Conservation (phyloP, 768 basidiomycete species). For the Leccinum incarnatum region DNA sequence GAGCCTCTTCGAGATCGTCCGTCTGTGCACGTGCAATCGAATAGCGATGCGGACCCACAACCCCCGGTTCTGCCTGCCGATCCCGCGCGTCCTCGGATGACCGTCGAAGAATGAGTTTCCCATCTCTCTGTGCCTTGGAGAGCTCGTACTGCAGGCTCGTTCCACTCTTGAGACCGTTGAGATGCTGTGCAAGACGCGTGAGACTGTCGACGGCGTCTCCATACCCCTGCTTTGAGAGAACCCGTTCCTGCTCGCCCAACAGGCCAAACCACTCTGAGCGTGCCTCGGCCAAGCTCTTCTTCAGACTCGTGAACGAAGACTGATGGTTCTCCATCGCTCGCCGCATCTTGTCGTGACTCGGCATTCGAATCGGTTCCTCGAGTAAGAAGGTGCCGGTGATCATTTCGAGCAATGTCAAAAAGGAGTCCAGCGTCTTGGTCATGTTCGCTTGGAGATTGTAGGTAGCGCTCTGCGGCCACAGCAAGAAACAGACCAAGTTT, state of each 20-base stretch:
- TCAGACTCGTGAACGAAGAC: conserved; percentile 84
- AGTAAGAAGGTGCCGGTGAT: conserved; percentile 85
- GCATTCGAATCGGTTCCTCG: conserved; percentile 58
- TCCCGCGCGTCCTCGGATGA: conserved; percentile 11
- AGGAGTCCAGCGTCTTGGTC: conserved; percentile 82
- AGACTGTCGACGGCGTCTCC: conserved; percentile 85
- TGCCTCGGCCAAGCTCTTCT: conserved; percentile 83
- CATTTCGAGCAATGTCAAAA: conserved; percentile 79
- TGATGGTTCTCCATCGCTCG: conserved; percentile 84
- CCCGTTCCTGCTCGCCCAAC: conserved; percentile 23
- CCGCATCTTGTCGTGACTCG: conserved; percentile 62
- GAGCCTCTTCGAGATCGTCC: conserved; percentile 41
- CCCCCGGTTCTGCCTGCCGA: conserved; percentile 16
- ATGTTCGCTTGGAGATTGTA: conserved; percentile 80
- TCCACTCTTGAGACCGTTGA: conserved; percentile 85
- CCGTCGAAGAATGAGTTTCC: conserved; percentile 38
- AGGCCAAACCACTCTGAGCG: conserved; percentile 71
- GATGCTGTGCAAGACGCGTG: conserved; percentile 88
- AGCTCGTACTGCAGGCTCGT: conserved; percentile 83
- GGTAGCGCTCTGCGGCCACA: conserved; percentile 88
- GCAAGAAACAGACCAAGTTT: conserved; percentile 76
- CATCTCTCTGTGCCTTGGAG: conserved; percentile 53
- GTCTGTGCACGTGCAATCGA: conserved; percentile 33
- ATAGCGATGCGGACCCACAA: conserved; percentile 25
- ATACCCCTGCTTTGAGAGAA: conserved; percentile 55